These are phyloP conservation scores for Cryptosporidium meleagridis DNA, from an alignment of 169 alveolate species.

Conservation along the genomic window DNA sequence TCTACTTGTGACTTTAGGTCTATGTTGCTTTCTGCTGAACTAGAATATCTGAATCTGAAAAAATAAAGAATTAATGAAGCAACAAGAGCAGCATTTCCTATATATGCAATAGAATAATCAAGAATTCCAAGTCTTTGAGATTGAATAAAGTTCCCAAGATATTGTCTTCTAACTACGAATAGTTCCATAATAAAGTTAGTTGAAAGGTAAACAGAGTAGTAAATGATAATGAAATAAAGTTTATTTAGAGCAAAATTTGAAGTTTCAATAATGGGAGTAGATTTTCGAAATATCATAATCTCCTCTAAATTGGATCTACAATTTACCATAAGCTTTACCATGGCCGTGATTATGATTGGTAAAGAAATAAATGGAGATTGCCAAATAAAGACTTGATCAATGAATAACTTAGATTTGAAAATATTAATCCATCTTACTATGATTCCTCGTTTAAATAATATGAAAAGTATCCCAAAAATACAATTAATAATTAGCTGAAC, in stretches of 20 bases:
- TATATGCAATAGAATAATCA: slow-evolving; percentile 40
- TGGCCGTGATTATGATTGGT: slow-evolving; percentile 12
- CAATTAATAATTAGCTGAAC: background rate
- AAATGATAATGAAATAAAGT: background rate
- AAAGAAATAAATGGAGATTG: slow-evolving; percentile 36
- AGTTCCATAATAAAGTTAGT: slow-evolving; percentile 21
- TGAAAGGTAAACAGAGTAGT: background rate
- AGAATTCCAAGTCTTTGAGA: slow-evolving; percentile 61
- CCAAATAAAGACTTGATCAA: slow-evolving; percentile 43
- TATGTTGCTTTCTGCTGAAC: background rate
- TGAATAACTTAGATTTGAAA: slow-evolving; percentile 21
- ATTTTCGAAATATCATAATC: background rate
- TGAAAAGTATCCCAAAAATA: slow-evolving; percentile 7
- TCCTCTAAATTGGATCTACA: slow-evolving; percentile 7
- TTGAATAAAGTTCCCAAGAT: background rate
- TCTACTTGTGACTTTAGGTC: slow-evolving; percentile 53
- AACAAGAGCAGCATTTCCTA: slow-evolving; percentile 37
- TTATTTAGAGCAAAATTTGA: background rate
- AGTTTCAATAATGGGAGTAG: background rate
- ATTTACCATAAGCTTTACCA: slow-evolving; percentile 6
- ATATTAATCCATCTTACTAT: slow-evolving; percentile 22
- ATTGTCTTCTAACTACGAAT: slow-evolving; percentile 48
- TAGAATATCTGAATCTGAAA: slow-evolving; percentile 18
- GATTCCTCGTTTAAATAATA: background rate
- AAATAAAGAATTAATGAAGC: slow-evolving; percentile 22